A percentile compares a stretch with the other conserved stretches of the same genome.
Evolutionary conservation across 1,139 yeast species (phyloP).

Genomic region (Debaryomyces sp.): DNA sequence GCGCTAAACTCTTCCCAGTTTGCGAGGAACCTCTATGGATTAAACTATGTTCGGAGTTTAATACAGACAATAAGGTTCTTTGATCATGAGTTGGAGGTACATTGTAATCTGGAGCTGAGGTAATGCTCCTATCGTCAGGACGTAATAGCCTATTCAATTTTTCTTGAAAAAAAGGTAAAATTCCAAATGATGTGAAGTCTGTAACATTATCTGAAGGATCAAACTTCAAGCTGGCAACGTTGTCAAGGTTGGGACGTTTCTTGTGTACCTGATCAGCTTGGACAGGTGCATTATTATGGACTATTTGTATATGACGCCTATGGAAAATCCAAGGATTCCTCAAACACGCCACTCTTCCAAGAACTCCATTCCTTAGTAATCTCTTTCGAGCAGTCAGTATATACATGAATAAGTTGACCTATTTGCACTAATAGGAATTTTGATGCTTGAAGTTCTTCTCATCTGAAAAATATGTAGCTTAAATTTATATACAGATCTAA

Average conservation of each 20-base stretch:
- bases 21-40: conserved; percentile 20
- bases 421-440: background rate
- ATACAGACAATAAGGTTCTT: conserved; percentile 21
- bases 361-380: background rate
- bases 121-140: background rate
- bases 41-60: conserved; percentile 22
- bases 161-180: conserved; percentile 32
- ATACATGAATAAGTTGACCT: conserved; percentile 2
- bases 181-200: conserved; percentile 27
- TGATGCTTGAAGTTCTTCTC: background rate
- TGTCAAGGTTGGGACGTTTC: background rate
- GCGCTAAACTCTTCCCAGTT: conserved; percentile 30
- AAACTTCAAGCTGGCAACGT: conserved; percentile 12
- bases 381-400: background rate
- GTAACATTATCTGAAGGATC: conserved; percentile 17
- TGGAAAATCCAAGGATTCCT: background rate
- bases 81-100: conserved; percentile 28
- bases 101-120: conserved; percentile 16
- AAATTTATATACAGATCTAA: conserved; percentile 4
- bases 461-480: conserved; percentile 1
- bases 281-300: background rate
- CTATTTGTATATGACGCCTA: conserved; percentile 1
- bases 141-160: conserved; percentile 20
- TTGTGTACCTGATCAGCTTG: background rate
- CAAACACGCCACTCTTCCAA: background rate